phyloP scores from a whole-genome alignment of 768 basidiomycete species.

The Crassisporium funariophilum region DNA sequence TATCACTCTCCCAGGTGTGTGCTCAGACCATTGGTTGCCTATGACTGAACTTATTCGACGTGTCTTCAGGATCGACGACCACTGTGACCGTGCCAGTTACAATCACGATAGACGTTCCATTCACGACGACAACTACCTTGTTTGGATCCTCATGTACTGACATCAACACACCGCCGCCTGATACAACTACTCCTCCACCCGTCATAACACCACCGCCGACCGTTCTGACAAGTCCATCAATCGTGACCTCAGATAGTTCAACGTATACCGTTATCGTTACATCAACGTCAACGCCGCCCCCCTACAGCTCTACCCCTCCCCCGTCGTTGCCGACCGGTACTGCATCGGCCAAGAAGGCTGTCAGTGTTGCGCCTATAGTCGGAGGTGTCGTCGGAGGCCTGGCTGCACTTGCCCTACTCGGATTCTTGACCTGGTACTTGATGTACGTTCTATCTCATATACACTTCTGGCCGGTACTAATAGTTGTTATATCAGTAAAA shows the following conservation, averaged over 20 bases:
- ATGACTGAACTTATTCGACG: neutral
- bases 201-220: conserved; percentile 14
- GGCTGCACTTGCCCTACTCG: conserved; percentile 23
- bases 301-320: neutral
- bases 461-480: conserved; percentile 1
- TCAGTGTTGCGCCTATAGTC: conserved; percentile 25
- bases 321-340: neutral
- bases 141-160: conserved; percentile 26
- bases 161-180: conserved; percentile 3
- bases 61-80: neutral
- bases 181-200: conserved; percentile 2
- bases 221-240: conserved; percentile 6
- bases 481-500: conserved; percentile 21
- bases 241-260: conserved; percentile 14
- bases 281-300: conserved; percentile 4
- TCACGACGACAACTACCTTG: conserved; percentile 23
- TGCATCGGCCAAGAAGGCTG: conserved; percentile 11
- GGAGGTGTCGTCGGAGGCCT: conserved; percentile 31
- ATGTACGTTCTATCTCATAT: conserved; percentile 19
- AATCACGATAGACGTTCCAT: conserved; percentile 17
- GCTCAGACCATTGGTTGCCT: neutral
- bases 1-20: conserved; percentile 22
- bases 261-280: conserved; percentile 9
- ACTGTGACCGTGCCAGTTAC: conserved; percentile 21
- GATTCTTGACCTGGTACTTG: conserved; percentile 25